Evolutionary conservation across 1,139 yeast genomes (phyloP).

Genomic region (Magnusiomyces magnusii): DNA sequence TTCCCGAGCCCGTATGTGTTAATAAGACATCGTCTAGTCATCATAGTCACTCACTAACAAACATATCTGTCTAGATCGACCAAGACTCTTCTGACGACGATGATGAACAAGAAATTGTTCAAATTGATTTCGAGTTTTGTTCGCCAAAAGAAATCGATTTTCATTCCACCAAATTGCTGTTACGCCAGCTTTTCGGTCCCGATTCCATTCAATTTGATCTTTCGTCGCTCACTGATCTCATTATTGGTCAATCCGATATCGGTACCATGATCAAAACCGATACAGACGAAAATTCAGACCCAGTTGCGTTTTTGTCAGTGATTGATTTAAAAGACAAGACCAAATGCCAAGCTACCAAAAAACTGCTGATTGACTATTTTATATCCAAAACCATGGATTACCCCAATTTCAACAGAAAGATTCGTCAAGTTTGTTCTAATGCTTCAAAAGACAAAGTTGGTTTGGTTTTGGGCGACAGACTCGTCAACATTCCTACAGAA

Average conservation of each 20-base stretch:
- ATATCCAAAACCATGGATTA: conserved; percentile 48
- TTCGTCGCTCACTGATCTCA: conserved; percentile 68
- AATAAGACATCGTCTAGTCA: too few species aligned
- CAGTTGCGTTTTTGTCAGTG: conserved; percentile 78
- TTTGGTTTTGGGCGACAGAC: conserved; percentile 70
- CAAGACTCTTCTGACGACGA: conserved; percentile 17
- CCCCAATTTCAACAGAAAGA: conserved; percentile 54
- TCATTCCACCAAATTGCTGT: conserved; percentile 79
- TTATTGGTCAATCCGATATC: conserved; percentile 55
- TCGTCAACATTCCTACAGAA: conserved; percentile 96
- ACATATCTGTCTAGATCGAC: neutral
- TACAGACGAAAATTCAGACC: conserved; percentile 79
- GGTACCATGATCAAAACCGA: conserved; percentile 94
- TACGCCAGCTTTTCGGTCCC: conserved; percentile 83
- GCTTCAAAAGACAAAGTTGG: conserved; percentile 48
- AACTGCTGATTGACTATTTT: conserved; percentile 48
- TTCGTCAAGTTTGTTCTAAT: conserved; percentile 49
- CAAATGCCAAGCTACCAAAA: conserved; percentile 25
- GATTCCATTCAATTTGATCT: conserved; percentile 66
- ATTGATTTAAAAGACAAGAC: conserved; percentile 45
- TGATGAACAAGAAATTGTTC: conserved; percentile 52
- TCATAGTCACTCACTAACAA: too few species aligned
- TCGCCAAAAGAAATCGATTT: conserved; percentile 82
- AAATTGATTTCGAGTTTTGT: conserved; percentile 92
- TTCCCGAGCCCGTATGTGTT: neutral